These are phyloP conservation scores for Linnemannia zychae DNA, from an alignment of 192 early-diverging fungal genomes.

Conservation along the genomic window DNA sequence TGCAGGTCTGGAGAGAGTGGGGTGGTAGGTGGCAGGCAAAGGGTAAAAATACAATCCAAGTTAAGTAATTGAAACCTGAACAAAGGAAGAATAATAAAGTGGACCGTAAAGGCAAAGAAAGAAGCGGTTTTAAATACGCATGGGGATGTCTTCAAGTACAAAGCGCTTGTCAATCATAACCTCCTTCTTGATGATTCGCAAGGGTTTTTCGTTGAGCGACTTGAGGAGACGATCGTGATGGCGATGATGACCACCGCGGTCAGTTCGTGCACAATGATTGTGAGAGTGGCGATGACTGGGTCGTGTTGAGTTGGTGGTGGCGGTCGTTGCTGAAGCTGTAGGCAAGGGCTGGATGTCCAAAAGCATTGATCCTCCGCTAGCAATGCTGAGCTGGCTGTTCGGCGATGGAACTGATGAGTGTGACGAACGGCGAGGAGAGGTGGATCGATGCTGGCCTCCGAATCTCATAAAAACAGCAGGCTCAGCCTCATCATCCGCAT, in stretches of 20 bases:
- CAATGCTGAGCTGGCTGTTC: not conserved
- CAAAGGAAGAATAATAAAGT: no score
- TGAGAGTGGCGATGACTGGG: not conserved
- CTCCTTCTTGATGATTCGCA: conserved; percentile 31
- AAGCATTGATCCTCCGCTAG: not conserved
- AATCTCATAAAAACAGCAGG: conserved; percentile 15
- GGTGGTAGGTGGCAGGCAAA: not conserved
- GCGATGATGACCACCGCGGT: not conserved
- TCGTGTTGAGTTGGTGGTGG: not conserved
- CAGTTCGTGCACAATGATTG: not conserved
- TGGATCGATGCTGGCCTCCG: not conserved
- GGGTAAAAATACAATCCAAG: not conserved
- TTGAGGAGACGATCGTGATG: not conserved
- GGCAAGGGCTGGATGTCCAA: conserved; percentile 20
- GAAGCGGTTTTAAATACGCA: conserved; percentile 21
- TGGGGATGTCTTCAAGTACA: conserved; percentile 36
- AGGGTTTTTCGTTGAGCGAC: conserved; percentile 20
- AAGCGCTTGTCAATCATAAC: conserved; percentile 46
- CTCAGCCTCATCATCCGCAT: conserved; percentile 42
- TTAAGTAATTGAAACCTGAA: not conserved
- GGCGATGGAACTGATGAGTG: not conserved
- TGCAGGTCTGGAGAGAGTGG: not conserved
- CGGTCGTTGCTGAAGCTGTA: not conserved
- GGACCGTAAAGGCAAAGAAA: not conserved
- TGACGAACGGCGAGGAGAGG: not conserved